A percentile compares a stretch with the other conserved stretches of the same genome.
These are phyloP conservation scores for Flueggea neowawraea DNA, from an alignment of 441 rosid species.

Conservation along the genomic window DNA sequence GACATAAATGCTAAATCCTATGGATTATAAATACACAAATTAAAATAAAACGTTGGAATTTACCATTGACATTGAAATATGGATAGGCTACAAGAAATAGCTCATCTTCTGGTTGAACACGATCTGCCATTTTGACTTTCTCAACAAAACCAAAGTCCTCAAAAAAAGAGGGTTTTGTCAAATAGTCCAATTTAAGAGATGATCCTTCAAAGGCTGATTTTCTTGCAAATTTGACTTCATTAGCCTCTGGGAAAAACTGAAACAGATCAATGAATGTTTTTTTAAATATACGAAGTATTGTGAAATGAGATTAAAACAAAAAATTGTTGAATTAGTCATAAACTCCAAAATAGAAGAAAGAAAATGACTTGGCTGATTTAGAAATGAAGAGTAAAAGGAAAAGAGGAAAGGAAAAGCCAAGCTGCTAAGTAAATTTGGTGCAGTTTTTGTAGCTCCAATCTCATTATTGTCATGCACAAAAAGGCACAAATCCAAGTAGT, in stretches of 20 bases:
- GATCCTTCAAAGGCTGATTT: slow-evolving; percentile 72
- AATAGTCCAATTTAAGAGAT: slow-evolving; percentile 77
- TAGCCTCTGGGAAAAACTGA: slow-evolving; percentile 97
- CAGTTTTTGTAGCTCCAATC: too few relatives aligned
- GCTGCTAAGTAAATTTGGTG: too few relatives aligned
- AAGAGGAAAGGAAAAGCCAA: too few relatives aligned
- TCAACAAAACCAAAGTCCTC: slow-evolving; percentile 85
- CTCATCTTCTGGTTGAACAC: slow-evolving; percentile 78
- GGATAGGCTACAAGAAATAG: slow-evolving; percentile 87
- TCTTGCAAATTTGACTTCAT: slow-evolving; percentile 77
- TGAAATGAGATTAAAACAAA: background rate
- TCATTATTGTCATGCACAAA: too few relatives aligned
- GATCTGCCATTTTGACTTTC: slow-evolving; percentile 79
- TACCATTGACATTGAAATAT: slow-evolving; percentile 92
- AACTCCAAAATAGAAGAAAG: background rate
- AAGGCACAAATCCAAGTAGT: too few relatives aligned
- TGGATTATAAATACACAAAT: background rate
- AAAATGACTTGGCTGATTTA: too few relatives aligned
- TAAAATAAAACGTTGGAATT: slow-evolving; percentile 13
- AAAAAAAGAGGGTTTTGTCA: slow-evolving; percentile 87
- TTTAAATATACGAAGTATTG: background rate
- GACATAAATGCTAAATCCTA: too few relatives aligned
- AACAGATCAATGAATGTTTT: slow-evolving; percentile 9
- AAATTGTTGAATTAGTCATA: background rate
- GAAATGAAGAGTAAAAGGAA: too few relatives aligned